phyloP scores from a whole-genome alignment of 2,329 filamentous ascomycete genomes.

The Teratosphaeriaceae sp. region DNA sequence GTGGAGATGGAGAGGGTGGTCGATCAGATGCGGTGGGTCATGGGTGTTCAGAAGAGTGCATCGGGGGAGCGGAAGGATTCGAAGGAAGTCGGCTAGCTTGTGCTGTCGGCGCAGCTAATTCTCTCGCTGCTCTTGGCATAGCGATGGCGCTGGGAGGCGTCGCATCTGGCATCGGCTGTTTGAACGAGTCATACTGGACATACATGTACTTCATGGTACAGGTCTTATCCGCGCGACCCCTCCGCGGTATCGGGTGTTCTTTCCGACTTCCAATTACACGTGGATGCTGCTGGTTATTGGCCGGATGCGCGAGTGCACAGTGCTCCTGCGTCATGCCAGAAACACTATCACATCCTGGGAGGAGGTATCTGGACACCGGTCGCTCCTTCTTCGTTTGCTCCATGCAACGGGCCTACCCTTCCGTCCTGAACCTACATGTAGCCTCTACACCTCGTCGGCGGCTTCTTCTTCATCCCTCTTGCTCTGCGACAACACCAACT shows the following conservation, averaged over 20 bases:
- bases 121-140: conserved; percentile 3
- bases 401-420: too few species aligned
- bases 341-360: too few species aligned
- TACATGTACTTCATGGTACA: neutral
- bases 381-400: too few species aligned
- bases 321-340: too few species aligned
- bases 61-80: neutral
- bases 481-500: neutral
- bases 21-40: conserved; percentile 65
- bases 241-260: too few species aligned
- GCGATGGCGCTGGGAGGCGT: conserved; percentile 2
- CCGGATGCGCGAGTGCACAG: too few species aligned
- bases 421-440: too few species aligned
- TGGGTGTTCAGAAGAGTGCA: conserved; percentile 52
- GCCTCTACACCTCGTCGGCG: too few species aligned
- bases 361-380: too few species aligned
- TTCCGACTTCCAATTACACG: too few species aligned
- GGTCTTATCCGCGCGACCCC: neutral
- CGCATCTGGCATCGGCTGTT: neutral
- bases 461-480: neutral
- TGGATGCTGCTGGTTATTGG: too few species aligned
- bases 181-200: neutral
- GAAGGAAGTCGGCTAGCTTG: conserved; percentile 1
- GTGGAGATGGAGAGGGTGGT: conserved; percentile 54
- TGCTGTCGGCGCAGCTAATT: neutral